These are phyloP conservation scores for Bromus sterilis DNA, from an alignment of 176 grass and related monocot genomes.

Conservation along the genomic window DNA sequence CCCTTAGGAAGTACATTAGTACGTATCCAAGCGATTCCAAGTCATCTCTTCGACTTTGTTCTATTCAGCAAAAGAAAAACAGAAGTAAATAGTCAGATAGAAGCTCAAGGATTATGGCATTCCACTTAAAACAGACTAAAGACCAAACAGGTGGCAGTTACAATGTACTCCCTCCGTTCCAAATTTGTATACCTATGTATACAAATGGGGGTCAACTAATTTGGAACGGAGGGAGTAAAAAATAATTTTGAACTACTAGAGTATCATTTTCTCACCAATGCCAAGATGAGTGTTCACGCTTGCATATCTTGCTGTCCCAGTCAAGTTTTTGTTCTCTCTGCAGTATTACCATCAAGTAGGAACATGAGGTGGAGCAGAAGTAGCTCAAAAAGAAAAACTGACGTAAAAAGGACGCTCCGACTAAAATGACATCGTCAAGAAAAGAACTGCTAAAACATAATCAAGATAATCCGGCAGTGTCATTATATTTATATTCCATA, in stretches of 20 bases:
- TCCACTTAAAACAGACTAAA: background rate
- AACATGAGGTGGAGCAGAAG: background rate
- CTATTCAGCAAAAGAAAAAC: conserved; percentile 25
- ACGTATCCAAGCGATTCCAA: conserved; percentile 99
- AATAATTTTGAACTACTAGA: background rate
- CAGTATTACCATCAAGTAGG: conserved; percentile 27
- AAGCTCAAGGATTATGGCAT: background rate
- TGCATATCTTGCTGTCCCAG: conserved; percentile 91
- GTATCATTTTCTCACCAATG: conserved; percentile 60
- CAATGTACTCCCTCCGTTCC: no score
- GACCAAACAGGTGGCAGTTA: background rate
- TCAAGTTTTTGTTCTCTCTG: conserved; percentile 98
- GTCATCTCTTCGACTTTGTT: conserved; percentile 99
- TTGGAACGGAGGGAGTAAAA: no score
- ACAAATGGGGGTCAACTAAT: no score
- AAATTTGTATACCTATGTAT: no score
- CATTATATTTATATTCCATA: background rate
- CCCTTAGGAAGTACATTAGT: conserved; percentile 95
- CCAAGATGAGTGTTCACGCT: conserved; percentile 97
- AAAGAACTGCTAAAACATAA: background rate
- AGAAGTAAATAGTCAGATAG: background rate
- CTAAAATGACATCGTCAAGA: background rate
- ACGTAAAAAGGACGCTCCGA: background rate
- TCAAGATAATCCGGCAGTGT: background rate
- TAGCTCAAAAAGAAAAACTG: background rate